Percentiles rank a stretch among this genome's conserved stretches.
These are phyloP conservation scores for Phaseolus lunatus DNA, from an alignment of 306 rosid genomes.

Conservation along the genomic window DNA sequence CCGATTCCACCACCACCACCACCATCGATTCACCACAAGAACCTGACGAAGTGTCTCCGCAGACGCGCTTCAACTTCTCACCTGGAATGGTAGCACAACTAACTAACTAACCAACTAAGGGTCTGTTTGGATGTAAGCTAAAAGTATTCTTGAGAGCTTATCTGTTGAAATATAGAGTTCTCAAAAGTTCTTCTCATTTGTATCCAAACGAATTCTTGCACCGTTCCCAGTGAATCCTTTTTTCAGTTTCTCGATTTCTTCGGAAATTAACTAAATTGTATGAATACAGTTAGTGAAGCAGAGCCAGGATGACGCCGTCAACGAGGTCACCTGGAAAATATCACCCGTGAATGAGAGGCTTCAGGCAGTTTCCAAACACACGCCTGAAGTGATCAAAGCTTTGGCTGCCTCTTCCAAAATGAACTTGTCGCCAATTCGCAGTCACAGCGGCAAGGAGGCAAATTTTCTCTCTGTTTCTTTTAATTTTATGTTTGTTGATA, in stretches of 20 bases:
- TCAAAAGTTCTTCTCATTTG: too few species aligned
- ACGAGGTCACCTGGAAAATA: slow-evolving; percentile 92
- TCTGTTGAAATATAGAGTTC: too few species aligned
- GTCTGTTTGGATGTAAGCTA: background rate
- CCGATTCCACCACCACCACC: background rate
- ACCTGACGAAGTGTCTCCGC: slow-evolving; percentile 63
- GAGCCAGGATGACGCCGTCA: slow-evolving; percentile 87
- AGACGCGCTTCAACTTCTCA: slow-evolving; percentile 80
- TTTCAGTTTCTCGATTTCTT: background rate
- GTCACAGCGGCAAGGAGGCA: slow-evolving; percentile 66
- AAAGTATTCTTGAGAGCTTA: too few species aligned
- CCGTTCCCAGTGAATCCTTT: too few species aligned
- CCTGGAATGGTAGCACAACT: slow-evolving; percentile 84
- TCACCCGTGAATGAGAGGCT: slow-evolving; percentile 92
- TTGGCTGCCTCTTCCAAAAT: slow-evolving; percentile 83
- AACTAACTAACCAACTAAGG: background rate
- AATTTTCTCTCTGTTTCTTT: slow-evolving; percentile 25
- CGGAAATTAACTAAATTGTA: background rate
- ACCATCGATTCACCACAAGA: background rate
- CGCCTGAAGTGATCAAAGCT: slow-evolving; percentile 70
- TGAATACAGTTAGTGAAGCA: slow-evolving; percentile 69
- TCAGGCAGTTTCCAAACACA: slow-evolving; percentile 73
- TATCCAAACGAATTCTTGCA: too few species aligned
- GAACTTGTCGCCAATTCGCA: slow-evolving; percentile 59
- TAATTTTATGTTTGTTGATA: background rate